phyloP scores from a whole-genome alignment of 2,329 filamentous ascomycete genomes.

The Colletotrichum cordylinicola region DNA sequence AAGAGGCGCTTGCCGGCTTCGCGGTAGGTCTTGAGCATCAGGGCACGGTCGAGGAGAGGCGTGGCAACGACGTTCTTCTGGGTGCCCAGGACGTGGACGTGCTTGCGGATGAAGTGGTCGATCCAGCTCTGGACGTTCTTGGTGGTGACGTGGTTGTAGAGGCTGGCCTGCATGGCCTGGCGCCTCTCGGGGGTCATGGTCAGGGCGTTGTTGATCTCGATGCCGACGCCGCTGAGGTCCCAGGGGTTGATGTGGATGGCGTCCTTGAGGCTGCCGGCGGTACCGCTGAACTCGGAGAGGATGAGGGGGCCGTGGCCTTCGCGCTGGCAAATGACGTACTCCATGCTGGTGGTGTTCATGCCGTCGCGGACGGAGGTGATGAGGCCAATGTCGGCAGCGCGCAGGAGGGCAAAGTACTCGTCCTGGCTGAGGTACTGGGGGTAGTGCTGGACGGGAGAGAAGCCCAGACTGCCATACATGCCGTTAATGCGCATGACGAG shows the following conservation, averaged over 20 bases:
- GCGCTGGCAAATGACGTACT: slow-evolving; percentile 93
- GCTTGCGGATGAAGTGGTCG: slow-evolving; percentile 76
- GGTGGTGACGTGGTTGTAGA: slow-evolving; percentile 84
- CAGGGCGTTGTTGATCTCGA: slow-evolving; percentile 81
- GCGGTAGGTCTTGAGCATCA: slow-evolving; percentile 77
- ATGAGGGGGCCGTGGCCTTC: slow-evolving; percentile 88
- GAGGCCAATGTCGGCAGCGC: slow-evolving; percentile 87
- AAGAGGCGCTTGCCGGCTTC: slow-evolving; percentile 81
- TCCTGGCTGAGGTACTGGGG: slow-evolving; percentile 89
- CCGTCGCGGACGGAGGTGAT: slow-evolving; percentile 96
- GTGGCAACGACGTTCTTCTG: slow-evolving; percentile 79
- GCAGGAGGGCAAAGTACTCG: slow-evolving; percentile 94
- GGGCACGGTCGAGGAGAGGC: slow-evolving; percentile 78
- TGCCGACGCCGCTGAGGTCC: slow-evolving; percentile 85
- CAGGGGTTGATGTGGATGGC: slow-evolving; percentile 98
- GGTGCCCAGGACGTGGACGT: slow-evolving; percentile 81
- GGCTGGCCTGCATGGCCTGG: slow-evolving; percentile 70
- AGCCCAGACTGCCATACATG: slow-evolving; percentile 84
- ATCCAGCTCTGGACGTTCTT: slow-evolving; percentile 91
- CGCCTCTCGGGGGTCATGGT: slow-evolving; percentile 75
- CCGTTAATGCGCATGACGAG: slow-evolving; percentile 93
- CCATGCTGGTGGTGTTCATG: slow-evolving; percentile 96
- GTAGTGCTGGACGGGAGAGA: slow-evolving; percentile 92
- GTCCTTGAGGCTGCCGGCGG: slow-evolving; percentile 81
- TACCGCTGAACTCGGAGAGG: slow-evolving; percentile 95